Percentiles rank a stretch among this genome's conserved stretches.
These are phyloP conservation scores for Kregervanrija pseudodelftensis DNA, from an alignment of 805 yeast genomes.

Conservation along the genomic window DNA sequence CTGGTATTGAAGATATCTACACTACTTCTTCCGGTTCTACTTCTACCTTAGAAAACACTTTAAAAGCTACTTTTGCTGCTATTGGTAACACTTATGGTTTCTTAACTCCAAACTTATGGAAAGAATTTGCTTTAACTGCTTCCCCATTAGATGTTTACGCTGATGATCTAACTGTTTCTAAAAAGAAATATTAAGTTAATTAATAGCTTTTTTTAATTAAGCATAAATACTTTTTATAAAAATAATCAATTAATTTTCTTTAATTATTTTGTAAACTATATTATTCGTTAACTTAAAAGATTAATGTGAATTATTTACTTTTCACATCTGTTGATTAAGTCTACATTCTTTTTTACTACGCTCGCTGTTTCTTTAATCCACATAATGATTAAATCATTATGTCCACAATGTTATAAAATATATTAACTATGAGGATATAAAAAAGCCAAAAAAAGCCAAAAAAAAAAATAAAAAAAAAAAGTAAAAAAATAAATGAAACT, in stretches of 20 bases:
- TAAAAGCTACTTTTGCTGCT: constrained; percentile 99
- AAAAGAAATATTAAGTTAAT: constrained; percentile 61
- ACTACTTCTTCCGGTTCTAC: constrained; percentile 98
- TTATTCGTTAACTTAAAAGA: neutral
- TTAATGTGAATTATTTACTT: no score
- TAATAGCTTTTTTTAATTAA: neutral
- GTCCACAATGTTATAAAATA: no score
- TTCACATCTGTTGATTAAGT: no score
- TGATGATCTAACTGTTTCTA: constrained; percentile 69
- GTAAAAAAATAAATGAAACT: neutral
- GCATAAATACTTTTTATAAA: no score
- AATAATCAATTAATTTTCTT: neutral
- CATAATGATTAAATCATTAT: no score
- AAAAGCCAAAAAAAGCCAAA: neutral
- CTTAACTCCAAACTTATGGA: constrained; percentile 99
- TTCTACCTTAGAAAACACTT: constrained; percentile 99
- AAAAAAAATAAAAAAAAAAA: constrained; percentile 1
- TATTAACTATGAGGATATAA: no score
- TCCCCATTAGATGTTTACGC: constrained; percentile 95
- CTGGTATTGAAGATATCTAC: constrained; percentile 99
- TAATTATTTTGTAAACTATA: neutral
- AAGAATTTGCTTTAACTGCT: constrained; percentile 70
- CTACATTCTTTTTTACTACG: no score
- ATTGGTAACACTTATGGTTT: constrained; percentile 99
- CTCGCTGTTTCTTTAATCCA: no score